Evolutionary conservation across 768 basidiomycete species (phyloP), one percentile per base, ranked within the genome.

Genomic region (Xerocomus brunneocitrinus): DNA sequence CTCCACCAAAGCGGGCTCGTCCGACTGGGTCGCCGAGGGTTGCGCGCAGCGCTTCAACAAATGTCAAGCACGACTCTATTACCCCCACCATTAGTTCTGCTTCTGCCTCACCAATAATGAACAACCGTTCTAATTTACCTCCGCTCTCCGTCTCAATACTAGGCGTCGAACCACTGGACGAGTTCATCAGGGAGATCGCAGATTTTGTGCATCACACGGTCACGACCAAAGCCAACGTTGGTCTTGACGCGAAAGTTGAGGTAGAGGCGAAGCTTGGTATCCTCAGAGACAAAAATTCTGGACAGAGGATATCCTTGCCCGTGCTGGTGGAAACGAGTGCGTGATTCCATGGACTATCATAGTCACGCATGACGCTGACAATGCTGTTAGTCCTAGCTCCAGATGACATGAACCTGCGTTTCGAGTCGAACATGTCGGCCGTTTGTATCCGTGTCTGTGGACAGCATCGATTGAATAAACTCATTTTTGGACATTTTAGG

Each of bases 351-450:
- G 7, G 24, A n/a, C 27, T 27, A 41, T 49, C 48, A 35, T 19
- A 4, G 6, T 31, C 30, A 12, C 35, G 39, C 45, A 43, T 34
- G 44, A 40, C 35, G 19, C 40, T 61, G 42, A 62, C 40, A 36
- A 36, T n/a, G 8, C 25, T 27, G 7, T 39, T 65, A 97, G 93
- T 95, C 56, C 72, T 95, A 5, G 59, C 71, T 5, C 84, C 87
- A 8, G 81, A 85, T 48, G 72, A 67, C 32, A 56, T 80, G 3
- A 84, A 89, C 47, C 66, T 84, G 51, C 83, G 84, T 12, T 98
- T 98, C 68, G 89, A 94, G 68, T 89, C 91, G 55, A 94, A 95
- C 66, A 98, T 99, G 95, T 81, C 90, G 40, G 71, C 77, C 58
- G 91, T 95, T 66, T 64, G 87, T 79, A 27, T 55, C 52, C 52